A percentile compares a stretch with the other conserved stretches of the same genome.
Conservation (phyloP, 2,329 filamentous ascomycete species). For the Eurotiales sp. region DNA sequence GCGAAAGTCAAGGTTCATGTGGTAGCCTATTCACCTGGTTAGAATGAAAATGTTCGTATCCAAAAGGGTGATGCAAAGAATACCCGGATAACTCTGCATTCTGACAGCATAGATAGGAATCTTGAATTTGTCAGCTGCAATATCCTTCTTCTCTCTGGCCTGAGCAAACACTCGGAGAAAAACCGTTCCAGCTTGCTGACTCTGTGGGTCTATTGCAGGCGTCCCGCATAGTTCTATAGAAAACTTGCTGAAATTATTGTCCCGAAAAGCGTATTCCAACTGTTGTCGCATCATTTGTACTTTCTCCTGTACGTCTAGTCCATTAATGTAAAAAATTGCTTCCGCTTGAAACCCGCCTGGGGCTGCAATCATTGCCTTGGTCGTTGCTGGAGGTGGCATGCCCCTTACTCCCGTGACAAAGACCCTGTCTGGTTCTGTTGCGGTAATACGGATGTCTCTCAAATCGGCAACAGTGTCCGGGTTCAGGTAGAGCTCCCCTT, state of each 20-base stretch:
- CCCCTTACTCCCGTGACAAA: not conserved
- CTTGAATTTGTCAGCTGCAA: not conserved
- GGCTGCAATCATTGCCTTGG: slow-evolving; percentile 4
- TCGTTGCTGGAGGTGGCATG: not conserved
- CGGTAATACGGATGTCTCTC: not conserved
- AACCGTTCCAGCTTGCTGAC: not conserved
- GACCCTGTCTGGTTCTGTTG: not conserved
- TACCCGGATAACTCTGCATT: slow-evolving; percentile 7
- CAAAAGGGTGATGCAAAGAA: not conserved
- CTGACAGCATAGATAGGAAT: not conserved
- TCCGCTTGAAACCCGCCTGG: slow-evolving; percentile 2
- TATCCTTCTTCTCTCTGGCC: not conserved
- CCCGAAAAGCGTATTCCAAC: not conserved
- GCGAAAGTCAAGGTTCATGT: slow-evolving; percentile 7
- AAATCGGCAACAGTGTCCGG: not conserved
- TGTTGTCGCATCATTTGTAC: not conserved
- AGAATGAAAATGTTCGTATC: no score
- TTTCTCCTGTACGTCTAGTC: slow-evolving; percentile 3
- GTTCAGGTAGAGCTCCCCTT: slow-evolving; percentile 48
- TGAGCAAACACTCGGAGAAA: slow-evolving; percentile 1
- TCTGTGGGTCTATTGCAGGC: not conserved
- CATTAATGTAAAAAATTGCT: not conserved
- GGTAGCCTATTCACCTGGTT: not conserved
- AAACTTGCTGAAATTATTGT: not conserved
- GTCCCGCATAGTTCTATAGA: not conserved